phyloP scores from a whole-genome alignment of 306 rosid genomes.

The Lagenaria siceraria region DNA sequence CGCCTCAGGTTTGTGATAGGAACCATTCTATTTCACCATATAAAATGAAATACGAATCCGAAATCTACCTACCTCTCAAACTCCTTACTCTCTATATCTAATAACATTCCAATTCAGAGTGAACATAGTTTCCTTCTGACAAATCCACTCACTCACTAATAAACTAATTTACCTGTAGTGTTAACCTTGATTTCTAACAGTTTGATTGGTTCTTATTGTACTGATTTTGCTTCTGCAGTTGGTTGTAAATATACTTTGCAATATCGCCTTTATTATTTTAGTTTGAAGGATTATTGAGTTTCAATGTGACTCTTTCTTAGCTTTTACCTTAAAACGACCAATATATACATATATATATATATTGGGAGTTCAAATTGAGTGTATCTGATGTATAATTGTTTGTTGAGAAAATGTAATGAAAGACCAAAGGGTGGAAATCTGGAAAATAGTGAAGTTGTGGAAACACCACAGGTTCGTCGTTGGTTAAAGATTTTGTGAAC shows the following conservation, averaged over 20 bases:
- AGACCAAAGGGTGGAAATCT: neutral
- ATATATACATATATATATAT: neutral
- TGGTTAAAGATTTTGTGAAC: neutral
- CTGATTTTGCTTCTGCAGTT: neutral
- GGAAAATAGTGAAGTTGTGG: neutral
- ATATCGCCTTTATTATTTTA: neutral
- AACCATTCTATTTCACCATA: neutral
- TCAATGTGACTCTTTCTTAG: neutral
- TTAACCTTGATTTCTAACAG: neutral
- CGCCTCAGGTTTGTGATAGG: conserved; percentile 55
- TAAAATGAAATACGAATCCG: neutral
- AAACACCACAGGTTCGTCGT: neutral
- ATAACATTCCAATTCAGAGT: neutral
- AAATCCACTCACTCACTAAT: neutral
- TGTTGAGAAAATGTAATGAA: neutral
- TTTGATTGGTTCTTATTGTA: neutral
- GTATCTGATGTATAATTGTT: neutral
- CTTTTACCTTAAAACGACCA: neutral
- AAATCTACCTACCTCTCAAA: neutral
- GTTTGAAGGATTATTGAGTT: neutral
- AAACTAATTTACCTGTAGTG: neutral
- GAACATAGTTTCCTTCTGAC: neutral
- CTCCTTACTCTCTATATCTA: neutral
- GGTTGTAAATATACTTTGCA: neutral
- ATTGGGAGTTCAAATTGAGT: neutral